These are phyloP conservation scores for Phialocephala subalpina DNA, from an alignment of 2,329 filamentous ascomycete species.

Conservation along the genomic window DNA sequence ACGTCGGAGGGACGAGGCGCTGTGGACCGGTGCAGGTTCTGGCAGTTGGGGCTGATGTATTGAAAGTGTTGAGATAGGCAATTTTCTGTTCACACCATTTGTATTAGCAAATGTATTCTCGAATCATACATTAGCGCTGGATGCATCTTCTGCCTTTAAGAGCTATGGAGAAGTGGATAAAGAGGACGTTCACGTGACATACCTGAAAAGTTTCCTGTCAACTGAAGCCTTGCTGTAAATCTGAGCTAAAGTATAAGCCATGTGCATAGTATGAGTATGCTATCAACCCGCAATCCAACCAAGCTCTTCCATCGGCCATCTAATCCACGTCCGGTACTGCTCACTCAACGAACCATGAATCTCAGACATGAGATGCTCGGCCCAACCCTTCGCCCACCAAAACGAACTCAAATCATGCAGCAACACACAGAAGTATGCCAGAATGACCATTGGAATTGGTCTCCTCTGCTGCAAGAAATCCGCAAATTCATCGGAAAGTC, in stretches of 20 bases:
- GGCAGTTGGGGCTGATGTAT: neutral
- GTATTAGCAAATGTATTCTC: neutral
- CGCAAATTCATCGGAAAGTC: slow-evolving; percentile 37
- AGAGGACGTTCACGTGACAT: neutral
- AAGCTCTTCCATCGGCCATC: slow-evolving; percentile 35
- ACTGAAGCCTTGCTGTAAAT: neutral
- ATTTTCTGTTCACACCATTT: neutral
- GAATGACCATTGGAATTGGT: slow-evolving; percentile 33
- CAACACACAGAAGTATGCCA: slow-evolving; percentile 45
- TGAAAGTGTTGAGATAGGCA: neutral
- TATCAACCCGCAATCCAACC: slow-evolving; percentile 15
- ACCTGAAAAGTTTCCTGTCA: neutral
- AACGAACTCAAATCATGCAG: slow-evolving; percentile 43
- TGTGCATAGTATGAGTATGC: too few species aligned
- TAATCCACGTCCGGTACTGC: slow-evolving; percentile 46
- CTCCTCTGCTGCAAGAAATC: slow-evolving; percentile 34
- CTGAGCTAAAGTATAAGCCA: neutral
- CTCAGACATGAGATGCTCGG: slow-evolving; percentile 44
- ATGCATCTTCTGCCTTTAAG: neutral
- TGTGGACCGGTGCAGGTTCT: too few species aligned
- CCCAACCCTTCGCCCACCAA: slow-evolving; percentile 49
- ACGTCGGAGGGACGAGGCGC: too few species aligned
- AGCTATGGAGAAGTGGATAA: neutral
- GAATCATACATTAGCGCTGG: too few species aligned
- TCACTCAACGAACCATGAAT: slow-evolving; percentile 43